phyloP scores from a whole-genome alignment of 1,284 basidiomycete species.

The Flammula alnicola region DNA sequence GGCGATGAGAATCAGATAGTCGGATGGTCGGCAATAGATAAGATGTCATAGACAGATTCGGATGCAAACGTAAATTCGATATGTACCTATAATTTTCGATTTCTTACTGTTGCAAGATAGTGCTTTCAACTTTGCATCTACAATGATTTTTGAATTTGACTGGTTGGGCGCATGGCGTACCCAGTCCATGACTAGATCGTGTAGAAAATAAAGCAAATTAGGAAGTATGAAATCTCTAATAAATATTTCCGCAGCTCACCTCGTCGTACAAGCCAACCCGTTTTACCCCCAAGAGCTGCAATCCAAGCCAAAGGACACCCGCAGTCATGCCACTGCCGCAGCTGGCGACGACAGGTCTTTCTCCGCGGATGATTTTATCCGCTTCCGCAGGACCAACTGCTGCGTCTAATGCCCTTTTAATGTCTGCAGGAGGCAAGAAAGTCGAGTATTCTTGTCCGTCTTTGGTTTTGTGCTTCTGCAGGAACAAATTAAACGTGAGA shows the following conservation, averaged over 20 bases:
- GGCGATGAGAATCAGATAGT: too few species aligned
- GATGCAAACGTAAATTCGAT: background rate
- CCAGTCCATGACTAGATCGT: conserved; percentile 80
- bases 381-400: conserved; percentile 63
- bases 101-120: background rate
- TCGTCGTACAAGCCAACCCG: conserved; percentile 83
- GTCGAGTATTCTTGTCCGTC: conserved; percentile 64
- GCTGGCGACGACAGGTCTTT: conserved; percentile 65
- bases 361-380: conserved; percentile 59
- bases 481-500: conserved; percentile 83
- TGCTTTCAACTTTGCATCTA: conserved; percentile 1
- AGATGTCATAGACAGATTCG: too few species aligned
- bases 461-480: conserved; percentile 55
- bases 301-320: conserved; percentile 87
- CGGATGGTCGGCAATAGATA: too few species aligned
- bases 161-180: conserved; percentile 71
- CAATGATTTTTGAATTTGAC: conserved; percentile 57
- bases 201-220: conserved; percentile 14
- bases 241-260: conserved; percentile 45
- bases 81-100: background rate
- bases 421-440: conserved; percentile 57
- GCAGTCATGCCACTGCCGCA: conserved; percentile 99
- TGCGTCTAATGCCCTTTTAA: conserved; percentile 63
- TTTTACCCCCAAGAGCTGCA: conserved; percentile 68
- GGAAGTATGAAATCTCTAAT: conserved; percentile 4